A percentile compares a stretch with the other conserved stretches of the same genome.
Conservation (phyloP, 805 yeast genomes). For the Ogataea dorogensis region DNA sequence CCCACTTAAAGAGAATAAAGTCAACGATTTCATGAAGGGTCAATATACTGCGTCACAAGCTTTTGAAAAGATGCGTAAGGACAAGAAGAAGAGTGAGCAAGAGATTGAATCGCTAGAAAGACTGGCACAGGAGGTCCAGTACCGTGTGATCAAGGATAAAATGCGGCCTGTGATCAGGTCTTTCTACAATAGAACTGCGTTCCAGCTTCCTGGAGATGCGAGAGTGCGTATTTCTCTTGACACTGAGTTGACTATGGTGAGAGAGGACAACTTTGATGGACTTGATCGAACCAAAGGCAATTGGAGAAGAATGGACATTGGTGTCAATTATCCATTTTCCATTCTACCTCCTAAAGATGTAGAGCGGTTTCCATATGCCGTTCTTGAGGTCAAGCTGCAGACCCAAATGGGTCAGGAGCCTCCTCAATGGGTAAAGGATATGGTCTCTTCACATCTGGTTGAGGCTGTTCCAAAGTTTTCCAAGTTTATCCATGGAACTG, state of each 20-base stretch:
- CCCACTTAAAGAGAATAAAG: conserved; percentile 85
- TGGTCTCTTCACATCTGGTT: conserved; percentile 87
- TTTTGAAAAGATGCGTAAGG: conserved; percentile 88
- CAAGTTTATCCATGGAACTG: conserved; percentile 95
- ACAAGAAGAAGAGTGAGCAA: conserved; percentile 80
- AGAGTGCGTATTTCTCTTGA: conserved; percentile 97
- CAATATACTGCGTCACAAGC: conserved; percentile 83
- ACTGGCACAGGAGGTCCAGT: conserved; percentile 90
- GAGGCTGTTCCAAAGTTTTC: conserved; percentile 98
- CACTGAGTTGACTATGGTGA: conserved; percentile 94
- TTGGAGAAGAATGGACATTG: conserved; percentile 99
- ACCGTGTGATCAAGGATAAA: conserved; percentile 77
- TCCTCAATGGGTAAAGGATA: conserved; percentile 94
- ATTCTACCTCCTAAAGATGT: conserved; percentile 83
- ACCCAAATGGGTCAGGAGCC: conserved; percentile 99
- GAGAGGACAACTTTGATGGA: conserved; percentile 97
- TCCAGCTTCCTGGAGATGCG: conserved; percentile 99
- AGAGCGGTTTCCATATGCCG: conserved; percentile 96
- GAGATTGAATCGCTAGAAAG: conserved; percentile 93
- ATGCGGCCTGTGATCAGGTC: conserved; percentile 94
- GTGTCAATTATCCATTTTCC: conserved; percentile 91
- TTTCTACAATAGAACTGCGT: conserved; percentile 96
- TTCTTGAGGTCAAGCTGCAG: conserved; percentile 93
- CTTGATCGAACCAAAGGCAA: conserved; percentile 83
- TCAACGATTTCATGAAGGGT: conserved; percentile 81